phyloP scores from a whole-genome alignment of 352 stramenopile genomes.

The Phytophthora palmivora region DNA sequence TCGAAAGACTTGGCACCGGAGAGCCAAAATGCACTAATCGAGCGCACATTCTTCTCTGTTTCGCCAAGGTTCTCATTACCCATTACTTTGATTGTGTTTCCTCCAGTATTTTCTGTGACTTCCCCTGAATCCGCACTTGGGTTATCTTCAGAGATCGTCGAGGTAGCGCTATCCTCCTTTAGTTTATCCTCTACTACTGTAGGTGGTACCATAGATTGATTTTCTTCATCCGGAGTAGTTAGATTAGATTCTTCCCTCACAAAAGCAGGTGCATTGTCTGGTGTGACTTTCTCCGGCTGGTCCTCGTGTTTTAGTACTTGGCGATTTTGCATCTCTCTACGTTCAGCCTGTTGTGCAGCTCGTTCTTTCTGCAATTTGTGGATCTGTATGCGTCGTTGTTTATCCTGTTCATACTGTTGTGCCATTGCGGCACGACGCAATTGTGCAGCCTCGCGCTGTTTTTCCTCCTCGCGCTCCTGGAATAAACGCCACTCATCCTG shows the following conservation, averaged over 20 bases:
- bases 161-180: slow-evolving; percentile 1
- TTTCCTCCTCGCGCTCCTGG: slow-evolving; percentile 56
- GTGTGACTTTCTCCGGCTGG: background rate
- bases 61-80: background rate
- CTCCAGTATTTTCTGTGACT: background rate
- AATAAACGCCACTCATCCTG: slow-evolving; percentile 69
- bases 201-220: too few relatives aligned
- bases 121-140: background rate
- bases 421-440: slow-evolving; percentile 57
- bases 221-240: background rate
- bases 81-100: background rate
- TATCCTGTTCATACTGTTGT: slow-evolving; percentile 73
- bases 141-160: background rate
- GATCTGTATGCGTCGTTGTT: slow-evolving; percentile 68
- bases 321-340: slow-evolving; percentile 5
- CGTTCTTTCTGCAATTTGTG: slow-evolving; percentile 69
- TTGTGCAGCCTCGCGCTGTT: slow-evolving; percentile 56
- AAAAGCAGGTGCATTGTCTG: background rate
- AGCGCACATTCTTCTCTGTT: background rate
- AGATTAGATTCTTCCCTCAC: background rate
- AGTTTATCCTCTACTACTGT: background rate
- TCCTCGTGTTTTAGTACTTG: slow-evolving; percentile 15
- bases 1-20: background rate
- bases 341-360: slow-evolving; percentile 36
- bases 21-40: too few relatives aligned